These are phyloP conservation scores for Cyclotella kingstonii DNA, from an alignment of 108 stramenopile genomes.

Conservation along the genomic window DNA sequence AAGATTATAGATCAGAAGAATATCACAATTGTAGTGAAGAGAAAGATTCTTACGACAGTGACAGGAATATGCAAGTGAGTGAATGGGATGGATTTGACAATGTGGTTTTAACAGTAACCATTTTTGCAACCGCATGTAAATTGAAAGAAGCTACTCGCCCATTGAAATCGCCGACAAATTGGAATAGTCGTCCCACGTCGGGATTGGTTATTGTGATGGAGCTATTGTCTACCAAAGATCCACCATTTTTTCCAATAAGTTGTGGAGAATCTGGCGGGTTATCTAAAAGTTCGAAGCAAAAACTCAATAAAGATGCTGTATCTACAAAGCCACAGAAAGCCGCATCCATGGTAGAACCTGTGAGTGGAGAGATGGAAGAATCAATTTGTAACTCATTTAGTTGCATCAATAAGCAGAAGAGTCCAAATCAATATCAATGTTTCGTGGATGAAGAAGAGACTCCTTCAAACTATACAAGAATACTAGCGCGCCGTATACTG, in stretches of 20 bases:
- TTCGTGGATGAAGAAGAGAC: constrained; percentile 14
- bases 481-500: constrained; percentile 34
- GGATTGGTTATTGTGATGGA: constrained; percentile 45
- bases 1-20: neutral
- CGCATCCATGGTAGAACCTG: neutral
- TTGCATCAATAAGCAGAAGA: constrained; percentile 1
- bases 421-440: constrained; percentile 1
- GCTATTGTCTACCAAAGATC: constrained; percentile 38
- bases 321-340: neutral
- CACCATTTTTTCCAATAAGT: too few species aligned
- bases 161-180: too few species aligned
- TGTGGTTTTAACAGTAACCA: constrained; percentile 38
- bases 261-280: neutral
- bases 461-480: constrained; percentile 19
- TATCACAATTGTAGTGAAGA: constrained; percentile 4
- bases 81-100: constrained; percentile 41
- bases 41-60: constrained; percentile 9
- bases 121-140: constrained; percentile 12
- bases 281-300: neutral
- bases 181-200: neutral
- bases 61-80: constrained; percentile 6
- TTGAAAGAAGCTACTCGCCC: neutral
- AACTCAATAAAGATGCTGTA: neutral
- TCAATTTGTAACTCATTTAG: neutral
- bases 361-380: neutral